phyloP scores from a whole-genome alignment of 2,329 filamentous ascomycete species.

The Epichloe gansuensis region DNA sequence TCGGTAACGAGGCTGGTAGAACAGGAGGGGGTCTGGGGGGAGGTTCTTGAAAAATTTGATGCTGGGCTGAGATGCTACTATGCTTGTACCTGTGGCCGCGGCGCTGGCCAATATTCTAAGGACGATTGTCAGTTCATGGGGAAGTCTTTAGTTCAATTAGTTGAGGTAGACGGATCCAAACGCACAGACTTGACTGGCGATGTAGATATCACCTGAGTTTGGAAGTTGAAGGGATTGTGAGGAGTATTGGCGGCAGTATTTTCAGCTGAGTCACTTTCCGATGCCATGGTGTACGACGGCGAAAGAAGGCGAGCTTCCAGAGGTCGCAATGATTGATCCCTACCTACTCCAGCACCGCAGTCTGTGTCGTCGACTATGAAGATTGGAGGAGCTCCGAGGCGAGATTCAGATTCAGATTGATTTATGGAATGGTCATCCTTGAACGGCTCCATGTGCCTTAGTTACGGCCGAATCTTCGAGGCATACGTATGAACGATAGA shows the following conservation, averaged over 20 bases:
- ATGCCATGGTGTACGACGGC: slow-evolving; percentile 7
- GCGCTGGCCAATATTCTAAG: slow-evolving; percentile 73
- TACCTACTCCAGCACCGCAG: not conserved
- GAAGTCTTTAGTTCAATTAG: slow-evolving; percentile 3
- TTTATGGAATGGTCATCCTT: not conserved
- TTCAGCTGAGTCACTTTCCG: slow-evolving; percentile 1
- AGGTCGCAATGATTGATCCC: not conserved
- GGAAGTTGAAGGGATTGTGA: slow-evolving; percentile 83
- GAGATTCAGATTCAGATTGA: not conserved
- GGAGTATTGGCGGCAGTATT: slow-evolving; percentile 10
- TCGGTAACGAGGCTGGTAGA: slow-evolving; percentile 79
- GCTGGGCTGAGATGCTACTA: slow-evolving; percentile 73
- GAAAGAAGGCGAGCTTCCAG: slow-evolving; percentile 6
- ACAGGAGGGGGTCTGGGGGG: slow-evolving; percentile 81
- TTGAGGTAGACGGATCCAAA: slow-evolving; percentile 7
- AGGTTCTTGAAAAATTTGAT: slow-evolving; percentile 94
- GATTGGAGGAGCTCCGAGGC: slow-evolving; percentile 3
- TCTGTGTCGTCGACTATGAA: slow-evolving; percentile 13
- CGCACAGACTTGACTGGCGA: slow-evolving; percentile 64
- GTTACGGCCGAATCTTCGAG: not conserved
- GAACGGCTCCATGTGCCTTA: slow-evolving; percentile 8
- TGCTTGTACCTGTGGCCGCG: slow-evolving; percentile 97
- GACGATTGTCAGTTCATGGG: not conserved
- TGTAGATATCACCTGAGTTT: slow-evolving; percentile 66
- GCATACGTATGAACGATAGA: not conserved